phyloP scores from a whole-genome alignment of 2,329 filamentous ascomycete genomes.

The Leptographium galeiforme region DNA sequence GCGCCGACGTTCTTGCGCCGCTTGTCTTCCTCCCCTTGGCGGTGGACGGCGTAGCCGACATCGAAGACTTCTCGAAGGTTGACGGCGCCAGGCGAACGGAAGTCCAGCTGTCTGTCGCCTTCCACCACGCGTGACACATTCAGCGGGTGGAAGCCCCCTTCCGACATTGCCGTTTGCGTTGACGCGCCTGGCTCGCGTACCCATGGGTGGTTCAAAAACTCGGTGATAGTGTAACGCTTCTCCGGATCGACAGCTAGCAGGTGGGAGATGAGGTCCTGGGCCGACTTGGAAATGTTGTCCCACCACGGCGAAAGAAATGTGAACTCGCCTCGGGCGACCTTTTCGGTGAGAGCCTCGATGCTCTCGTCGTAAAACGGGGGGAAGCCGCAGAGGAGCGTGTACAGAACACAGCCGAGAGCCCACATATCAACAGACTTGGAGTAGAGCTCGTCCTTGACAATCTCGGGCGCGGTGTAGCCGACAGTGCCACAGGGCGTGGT shows the following conservation, averaged over 20 bases:
- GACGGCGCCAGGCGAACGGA: slow-evolving; percentile 87
- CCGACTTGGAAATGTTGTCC: slow-evolving; percentile 94
- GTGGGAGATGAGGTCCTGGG: slow-evolving; percentile 87
- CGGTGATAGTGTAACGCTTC: slow-evolving; percentile 82
- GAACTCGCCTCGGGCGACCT: slow-evolving; percentile 91
- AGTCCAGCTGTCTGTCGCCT: slow-evolving; percentile 65
- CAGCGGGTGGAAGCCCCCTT: slow-evolving; percentile 39
- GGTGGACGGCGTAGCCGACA: slow-evolving; percentile 92
- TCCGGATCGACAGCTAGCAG: slow-evolving; percentile 89
- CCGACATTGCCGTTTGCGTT: slow-evolving; percentile 34
- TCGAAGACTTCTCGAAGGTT: slow-evolving; percentile 97
- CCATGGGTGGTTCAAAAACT: slow-evolving; percentile 95
- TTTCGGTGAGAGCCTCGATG: slow-evolving; percentile 92
- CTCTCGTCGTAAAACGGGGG: slow-evolving; percentile 98
- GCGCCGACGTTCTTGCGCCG: slow-evolving; percentile 69
- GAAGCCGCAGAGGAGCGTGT: slow-evolving; percentile 93
- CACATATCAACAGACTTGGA: slow-evolving; percentile 99
- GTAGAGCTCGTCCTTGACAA: slow-evolving; percentile 97
- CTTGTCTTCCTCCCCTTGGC: slow-evolving; percentile 92
- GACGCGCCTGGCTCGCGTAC: slow-evolving; percentile 53
- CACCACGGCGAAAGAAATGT: slow-evolving; percentile 98
- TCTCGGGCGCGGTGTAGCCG: slow-evolving; percentile 94
- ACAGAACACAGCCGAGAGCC: slow-evolving; percentile 91
- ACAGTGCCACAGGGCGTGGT: slow-evolving; percentile 99
- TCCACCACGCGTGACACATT: slow-evolving; percentile 40